Evolutionary conservation across 1,284 basidiomycete genomes (phyloP).

Genomic region (Testicularia cyperi): DNA sequence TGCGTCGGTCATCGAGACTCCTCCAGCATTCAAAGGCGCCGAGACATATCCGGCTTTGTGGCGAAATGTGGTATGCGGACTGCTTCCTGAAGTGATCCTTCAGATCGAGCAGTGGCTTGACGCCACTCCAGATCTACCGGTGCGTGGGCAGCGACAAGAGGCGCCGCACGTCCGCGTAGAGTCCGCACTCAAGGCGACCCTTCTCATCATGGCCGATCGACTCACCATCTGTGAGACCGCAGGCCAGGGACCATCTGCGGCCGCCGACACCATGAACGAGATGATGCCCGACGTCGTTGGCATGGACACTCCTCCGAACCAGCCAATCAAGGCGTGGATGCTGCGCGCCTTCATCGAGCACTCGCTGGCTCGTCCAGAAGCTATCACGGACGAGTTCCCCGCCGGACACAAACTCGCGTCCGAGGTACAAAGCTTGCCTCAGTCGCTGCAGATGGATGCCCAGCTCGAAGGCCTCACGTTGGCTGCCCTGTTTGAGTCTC

Average conservation of each 20-base stretch:
- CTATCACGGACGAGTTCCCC: conserved; percentile 34
- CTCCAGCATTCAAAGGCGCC: conserved; percentile 18
- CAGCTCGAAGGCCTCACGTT: conserved; percentile 29
- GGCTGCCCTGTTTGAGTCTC: conserved; percentile 20
- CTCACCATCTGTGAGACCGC: conserved; percentile 24
- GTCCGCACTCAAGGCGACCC: conserved; percentile 12
- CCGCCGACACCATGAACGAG: neutral
- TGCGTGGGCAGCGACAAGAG: conserved; percentile 20
- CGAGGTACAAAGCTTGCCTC: conserved; percentile 28
- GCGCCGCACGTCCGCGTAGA: conserved; percentile 32
- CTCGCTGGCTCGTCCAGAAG: conserved; percentile 28
- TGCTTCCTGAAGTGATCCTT: conserved; percentile 28
- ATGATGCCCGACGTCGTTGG: conserved; percentile 14
- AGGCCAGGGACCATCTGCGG: neutral
- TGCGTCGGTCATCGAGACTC: conserved; percentile 20
- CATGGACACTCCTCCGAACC: conserved; percentile 18
- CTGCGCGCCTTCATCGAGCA: conserved; percentile 36
- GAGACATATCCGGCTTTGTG: conserved; percentile 25
- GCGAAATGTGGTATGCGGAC: conserved; percentile 31
- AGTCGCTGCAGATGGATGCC: conserved; percentile 32
- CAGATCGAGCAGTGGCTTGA: conserved; percentile 43
- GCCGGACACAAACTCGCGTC: conserved; percentile 34
- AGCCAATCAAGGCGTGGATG: conserved; percentile 35
- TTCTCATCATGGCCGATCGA: conserved; percentile 17
- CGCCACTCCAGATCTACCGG: conserved; percentile 9